A percentile compares a stretch with the other conserved stretches of the same genome.
phyloP scores from a whole-genome alignment of 1,284 basidiomycete species.

The Gomphus sp. region DNA sequence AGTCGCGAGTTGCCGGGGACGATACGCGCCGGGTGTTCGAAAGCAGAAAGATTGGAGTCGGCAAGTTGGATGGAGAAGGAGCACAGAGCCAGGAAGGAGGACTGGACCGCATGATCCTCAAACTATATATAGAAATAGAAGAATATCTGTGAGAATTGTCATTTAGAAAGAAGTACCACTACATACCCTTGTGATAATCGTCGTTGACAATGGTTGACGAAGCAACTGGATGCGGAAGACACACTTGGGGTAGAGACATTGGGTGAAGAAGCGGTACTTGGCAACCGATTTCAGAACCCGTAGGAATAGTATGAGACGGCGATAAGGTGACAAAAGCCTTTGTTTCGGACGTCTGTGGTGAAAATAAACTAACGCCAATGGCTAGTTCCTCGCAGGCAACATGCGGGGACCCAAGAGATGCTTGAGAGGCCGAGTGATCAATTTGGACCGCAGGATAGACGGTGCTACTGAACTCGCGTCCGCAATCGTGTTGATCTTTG shows the following conservation, averaged over 20 bases:
- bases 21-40: too few relatives aligned
- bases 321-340: neutral
- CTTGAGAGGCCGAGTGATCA: neutral
- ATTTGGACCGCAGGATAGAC: neutral
- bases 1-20: too few relatives aligned
- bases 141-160: neutral
- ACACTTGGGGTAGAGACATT: neutral
- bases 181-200: neutral
- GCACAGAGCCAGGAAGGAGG: neutral
- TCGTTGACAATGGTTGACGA: neutral
- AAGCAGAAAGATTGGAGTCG: neutral
- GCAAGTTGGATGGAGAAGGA: neutral
- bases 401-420: neutral
- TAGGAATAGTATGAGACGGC: neutral
- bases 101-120: neutral
- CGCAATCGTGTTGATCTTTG: neutral
- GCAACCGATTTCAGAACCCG: too few relatives aligned
- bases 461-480: neutral
- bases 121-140: neutral
- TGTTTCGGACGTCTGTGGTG: neutral
- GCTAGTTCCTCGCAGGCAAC: neutral
- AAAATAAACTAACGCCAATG: neutral
- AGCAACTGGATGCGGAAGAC: neutral
- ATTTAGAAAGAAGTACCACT: neutral
- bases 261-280: too few relatives aligned